Conservation (phyloP, 345 rosid species). For the thale cress (Arabidopsis thaliana) region TAIR10.1 NC_003076.8:25925001-25925500, state of each 20-base stretch:
- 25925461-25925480: slow-evolving; percentile 94
- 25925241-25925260: neutral
- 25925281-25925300: neutral
- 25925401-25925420: slow-evolving; percentile 61
- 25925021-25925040: no score
- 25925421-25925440: slow-evolving; percentile 63
- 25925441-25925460: slow-evolving; percentile 73
- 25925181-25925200: neutral
- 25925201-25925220: neutral
- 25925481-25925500: slow-evolving; percentile 31
- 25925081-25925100: slow-evolving; percentile 99
- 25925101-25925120: slow-evolving; percentile 99
- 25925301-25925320: neutral
- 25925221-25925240: neutral
- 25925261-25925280: neutral
- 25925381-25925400: slow-evolving; percentile 67
- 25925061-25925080: slow-evolving; percentile 89
- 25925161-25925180: neutral
- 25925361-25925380: slow-evolving; percentile 43
- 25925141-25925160: slow-evolving; percentile 49
- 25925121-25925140: slow-evolving; percentile 99
- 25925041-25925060: rapidly evolving
- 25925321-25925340: neutral
- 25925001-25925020: no score
- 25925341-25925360: neutral